Base-by-base conservation (phyloP, 2,329 filamentous ascomycete species). In the Fusarium sp. region DNA sequence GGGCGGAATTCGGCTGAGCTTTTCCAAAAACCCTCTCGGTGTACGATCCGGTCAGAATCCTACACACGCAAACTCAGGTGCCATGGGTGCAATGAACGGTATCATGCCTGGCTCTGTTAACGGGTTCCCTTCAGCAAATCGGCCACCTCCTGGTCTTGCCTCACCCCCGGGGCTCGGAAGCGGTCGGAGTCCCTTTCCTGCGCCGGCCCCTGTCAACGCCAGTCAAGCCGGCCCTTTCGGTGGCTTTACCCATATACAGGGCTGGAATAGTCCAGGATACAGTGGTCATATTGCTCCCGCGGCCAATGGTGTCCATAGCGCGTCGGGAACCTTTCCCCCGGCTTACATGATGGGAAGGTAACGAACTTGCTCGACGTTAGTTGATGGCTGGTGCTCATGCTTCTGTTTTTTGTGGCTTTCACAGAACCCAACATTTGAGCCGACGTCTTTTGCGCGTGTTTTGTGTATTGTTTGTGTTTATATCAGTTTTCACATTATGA, bases 1-100 rank as follows among this genome's bases (percentile, higher is more conserved):
- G 77, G 95, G 95, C 9, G 96, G 96, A 33, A 97, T 99, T 73
- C 90, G 96, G 23, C 84, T 99, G 56, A 97, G 94, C 79, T 99
- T 97, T 79, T 97, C 95, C 29, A 98, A 98, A 82, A 98, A 98
- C 73, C 96, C 96, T 1, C 85, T 98, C 3, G 96, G 96, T 21
- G 95, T 98, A 27, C 91, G 96, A 43, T 93, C 92, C 3, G 89
- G 88, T 25, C 93, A 94, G 74, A 84, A 81, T n/a, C 75, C 82
- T 11, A 80, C 79, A 25, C 80, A 84, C 57, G 74, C 76, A 25
- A 75, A 75, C 8, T 72, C 77, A 6, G 74, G 77, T 21, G 74
- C 76, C 18, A 80, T 89, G 71, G 83, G 83, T 37, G 86, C 86
- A 31, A 87, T 89, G 76, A 87, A 83, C 68, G 88, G 84, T 23